phyloP scores from a whole-genome alignment of 1,284 basidiomycete species.

The Ganoderma sp. region DNA sequence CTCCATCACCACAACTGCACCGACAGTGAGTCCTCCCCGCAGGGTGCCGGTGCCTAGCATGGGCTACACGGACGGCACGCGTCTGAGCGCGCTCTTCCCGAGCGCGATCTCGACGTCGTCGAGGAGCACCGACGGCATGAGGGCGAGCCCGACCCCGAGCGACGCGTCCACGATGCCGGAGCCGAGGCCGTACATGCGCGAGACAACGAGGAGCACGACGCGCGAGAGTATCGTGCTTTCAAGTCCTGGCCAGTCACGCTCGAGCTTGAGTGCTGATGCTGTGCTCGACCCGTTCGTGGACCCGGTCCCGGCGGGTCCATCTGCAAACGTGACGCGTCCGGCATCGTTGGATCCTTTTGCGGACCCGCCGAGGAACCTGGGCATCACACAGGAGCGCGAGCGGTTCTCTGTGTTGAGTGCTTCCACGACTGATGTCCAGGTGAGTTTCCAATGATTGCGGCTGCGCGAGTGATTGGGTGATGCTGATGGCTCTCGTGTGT shows the following conservation, averaged over 20 bases:
- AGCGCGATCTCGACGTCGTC: not conserved
- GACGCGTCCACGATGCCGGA: not conserved
- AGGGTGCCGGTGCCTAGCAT: not conserved
- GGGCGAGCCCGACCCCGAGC: not conserved
- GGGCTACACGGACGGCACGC: not conserved
- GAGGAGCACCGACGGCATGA: not conserved
- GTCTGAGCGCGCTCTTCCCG: constrained; percentile 1
- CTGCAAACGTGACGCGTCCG: not conserved
- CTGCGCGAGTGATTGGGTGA: not conserved
- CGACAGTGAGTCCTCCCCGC: not conserved
- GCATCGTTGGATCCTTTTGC: not conserved
- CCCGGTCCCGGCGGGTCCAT: not conserved
- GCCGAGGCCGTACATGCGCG: constrained; percentile 1
- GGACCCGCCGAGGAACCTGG: not conserved
- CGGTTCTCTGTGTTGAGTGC: not conserved
- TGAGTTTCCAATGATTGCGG: not conserved
- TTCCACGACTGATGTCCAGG: not conserved
- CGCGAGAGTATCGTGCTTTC: not conserved
- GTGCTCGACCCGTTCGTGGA: constrained; percentile 1
- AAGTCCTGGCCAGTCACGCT: not conserved
- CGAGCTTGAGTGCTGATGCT: not conserved
- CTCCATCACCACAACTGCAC: not conserved
- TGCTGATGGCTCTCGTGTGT: not conserved
- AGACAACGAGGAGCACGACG: not conserved
- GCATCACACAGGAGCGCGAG: not conserved